These are phyloP conservation scores for Colletotrichum sp. DNA, from an alignment of 2,329 filamentous ascomycete genomes.

Conservation along the genomic window DNA sequence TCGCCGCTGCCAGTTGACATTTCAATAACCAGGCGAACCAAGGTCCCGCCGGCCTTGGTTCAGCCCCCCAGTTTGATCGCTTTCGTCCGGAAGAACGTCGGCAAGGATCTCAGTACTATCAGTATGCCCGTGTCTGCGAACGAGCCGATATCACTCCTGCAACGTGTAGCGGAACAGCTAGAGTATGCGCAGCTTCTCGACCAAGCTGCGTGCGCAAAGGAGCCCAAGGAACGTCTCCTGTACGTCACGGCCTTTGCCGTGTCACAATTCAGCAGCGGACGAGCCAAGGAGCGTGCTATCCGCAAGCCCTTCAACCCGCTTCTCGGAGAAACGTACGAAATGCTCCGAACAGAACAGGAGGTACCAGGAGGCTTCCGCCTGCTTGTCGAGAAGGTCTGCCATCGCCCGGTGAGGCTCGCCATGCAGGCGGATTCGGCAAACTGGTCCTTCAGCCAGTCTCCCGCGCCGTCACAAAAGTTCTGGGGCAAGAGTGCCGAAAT, in stretches of 20 bases:
- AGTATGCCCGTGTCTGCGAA: slow-evolving; percentile 98
- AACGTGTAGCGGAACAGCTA: slow-evolving; percentile 87
- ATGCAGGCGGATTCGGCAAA: slow-evolving; percentile 87
- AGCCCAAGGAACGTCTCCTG: slow-evolving; percentile 73
- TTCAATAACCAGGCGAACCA: slow-evolving; percentile 68
- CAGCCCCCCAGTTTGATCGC: slow-evolving; percentile 90
- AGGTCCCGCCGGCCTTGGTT: slow-evolving; percentile 76
- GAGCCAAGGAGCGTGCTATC: slow-evolving; percentile 88
- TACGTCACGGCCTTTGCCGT: slow-evolving; percentile 91
- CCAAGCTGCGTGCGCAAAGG: slow-evolving; percentile 68
- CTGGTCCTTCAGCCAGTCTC: slow-evolving; percentile 89
- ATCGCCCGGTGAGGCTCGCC: slow-evolving; percentile 90
- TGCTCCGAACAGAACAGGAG: slow-evolving; percentile 83
- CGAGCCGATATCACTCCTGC: slow-evolving; percentile 86
- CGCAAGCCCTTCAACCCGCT: slow-evolving; percentile 98
- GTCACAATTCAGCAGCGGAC: slow-evolving; percentile 80
- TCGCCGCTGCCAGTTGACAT: slow-evolving; percentile 76
- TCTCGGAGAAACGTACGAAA: slow-evolving; percentile 93
- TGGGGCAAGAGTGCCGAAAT: slow-evolving; percentile 98
- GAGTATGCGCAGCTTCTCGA: slow-evolving; percentile 91
- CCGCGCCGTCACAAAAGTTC: slow-evolving; percentile 93
- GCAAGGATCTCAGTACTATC: slow-evolving; percentile 95
- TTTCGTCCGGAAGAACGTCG: slow-evolving; percentile 95
- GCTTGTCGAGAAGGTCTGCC: slow-evolving; percentile 93
- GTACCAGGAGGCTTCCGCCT: slow-evolving; percentile 79